Conservation (phyloP, 2,329 filamentous ascomycete species). For the Ascochyta clinopodiicola region DNA sequence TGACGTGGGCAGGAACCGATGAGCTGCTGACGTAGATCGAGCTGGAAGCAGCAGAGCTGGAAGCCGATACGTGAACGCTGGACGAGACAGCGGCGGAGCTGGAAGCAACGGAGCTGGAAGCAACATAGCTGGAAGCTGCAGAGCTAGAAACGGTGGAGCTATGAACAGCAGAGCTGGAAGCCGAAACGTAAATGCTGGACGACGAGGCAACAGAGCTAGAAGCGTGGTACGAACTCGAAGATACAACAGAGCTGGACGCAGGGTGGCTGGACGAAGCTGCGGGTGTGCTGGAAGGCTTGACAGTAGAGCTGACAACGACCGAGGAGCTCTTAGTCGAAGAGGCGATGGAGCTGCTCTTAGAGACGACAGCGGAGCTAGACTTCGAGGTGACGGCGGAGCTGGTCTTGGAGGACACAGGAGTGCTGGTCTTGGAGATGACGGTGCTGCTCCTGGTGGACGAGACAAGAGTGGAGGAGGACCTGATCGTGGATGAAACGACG, state of each 20-base stretch:
- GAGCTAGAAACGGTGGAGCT: constrained; percentile 1
- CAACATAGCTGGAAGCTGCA: not conserved
- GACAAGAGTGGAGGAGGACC: constrained; percentile 2
- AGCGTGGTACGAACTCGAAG: not conserved
- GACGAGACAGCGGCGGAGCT: not conserved
- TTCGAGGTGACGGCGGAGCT: constrained; percentile 1
- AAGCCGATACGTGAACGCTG: too few relatives aligned
- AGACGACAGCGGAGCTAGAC: constrained; percentile 2
- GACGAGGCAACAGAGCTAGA: not conserved
- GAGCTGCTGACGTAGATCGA: constrained; percentile 9
- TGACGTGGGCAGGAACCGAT: not conserved
- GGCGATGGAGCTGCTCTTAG: constrained; percentile 1
- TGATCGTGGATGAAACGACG: constrained; percentile 17
- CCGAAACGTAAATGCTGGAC: not conserved
- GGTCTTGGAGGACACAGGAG: constrained; percentile 8
- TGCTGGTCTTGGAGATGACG: not conserved
- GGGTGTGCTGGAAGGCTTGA: constrained; percentile 9
- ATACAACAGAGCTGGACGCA: constrained; percentile 5
- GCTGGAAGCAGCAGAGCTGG: not conserved
- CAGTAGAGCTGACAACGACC: constrained; percentile 4
- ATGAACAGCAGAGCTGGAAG: not conserved
- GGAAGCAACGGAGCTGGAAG: not conserved
- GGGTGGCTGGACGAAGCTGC: constrained; percentile 2
- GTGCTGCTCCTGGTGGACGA: not conserved
- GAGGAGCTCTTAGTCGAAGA: constrained; percentile 8